Percentiles rank a stretch among this genome's conserved stretches.
Conservation (phyloP, 768 basidiomycete species). For the Collybia mongolica region DNA sequence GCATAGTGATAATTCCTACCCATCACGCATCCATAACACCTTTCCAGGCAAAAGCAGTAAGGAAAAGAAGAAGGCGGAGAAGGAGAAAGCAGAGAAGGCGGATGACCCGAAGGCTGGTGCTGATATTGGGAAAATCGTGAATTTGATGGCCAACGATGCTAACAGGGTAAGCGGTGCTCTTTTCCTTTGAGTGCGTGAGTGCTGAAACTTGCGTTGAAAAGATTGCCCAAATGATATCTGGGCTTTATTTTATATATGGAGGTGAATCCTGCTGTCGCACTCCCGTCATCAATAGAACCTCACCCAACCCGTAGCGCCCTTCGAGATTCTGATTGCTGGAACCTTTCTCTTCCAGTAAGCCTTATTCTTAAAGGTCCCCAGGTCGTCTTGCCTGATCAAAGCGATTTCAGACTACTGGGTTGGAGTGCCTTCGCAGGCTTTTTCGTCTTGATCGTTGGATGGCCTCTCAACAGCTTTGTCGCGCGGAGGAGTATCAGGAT, state of each 20-base stretch:
- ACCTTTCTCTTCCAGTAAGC: slow-evolving; percentile 75
- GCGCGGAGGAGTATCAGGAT: slow-evolving; percentile 59
- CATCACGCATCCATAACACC: not conserved
- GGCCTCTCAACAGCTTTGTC: slow-evolving; percentile 71
- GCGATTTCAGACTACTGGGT: slow-evolving; percentile 50
- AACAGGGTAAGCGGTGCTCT: slow-evolving; percentile 39
- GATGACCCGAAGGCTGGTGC: slow-evolving; percentile 74
- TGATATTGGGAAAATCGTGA: slow-evolving; percentile 87
- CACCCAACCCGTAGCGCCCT: slow-evolving; percentile 45
- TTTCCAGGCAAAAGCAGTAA: not conserved
- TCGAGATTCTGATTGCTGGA: slow-evolving; percentile 74
- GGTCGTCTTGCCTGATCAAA: not conserved
- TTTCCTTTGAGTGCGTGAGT: not conserved
- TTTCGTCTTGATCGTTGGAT: slow-evolving; percentile 59
- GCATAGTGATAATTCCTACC: not conserved
- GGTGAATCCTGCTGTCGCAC: slow-evolving; percentile 30
- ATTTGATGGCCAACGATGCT: slow-evolving; percentile 82
- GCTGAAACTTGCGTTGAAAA: slow-evolving; percentile 7
- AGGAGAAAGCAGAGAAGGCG: slow-evolving; percentile 36
- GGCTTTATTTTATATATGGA: slow-evolving; percentile 66
- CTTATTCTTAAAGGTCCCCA: not conserved
- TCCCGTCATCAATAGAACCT: not conserved
- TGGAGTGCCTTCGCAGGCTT: slow-evolving; percentile 77
- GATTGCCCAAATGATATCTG: slow-evolving; percentile 53
- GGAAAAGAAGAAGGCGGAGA: slow-evolving; percentile 33